Conservation (phyloP, 192 early-diverging fungal genomes). For the Dimargaris xerosporica region DNA sequence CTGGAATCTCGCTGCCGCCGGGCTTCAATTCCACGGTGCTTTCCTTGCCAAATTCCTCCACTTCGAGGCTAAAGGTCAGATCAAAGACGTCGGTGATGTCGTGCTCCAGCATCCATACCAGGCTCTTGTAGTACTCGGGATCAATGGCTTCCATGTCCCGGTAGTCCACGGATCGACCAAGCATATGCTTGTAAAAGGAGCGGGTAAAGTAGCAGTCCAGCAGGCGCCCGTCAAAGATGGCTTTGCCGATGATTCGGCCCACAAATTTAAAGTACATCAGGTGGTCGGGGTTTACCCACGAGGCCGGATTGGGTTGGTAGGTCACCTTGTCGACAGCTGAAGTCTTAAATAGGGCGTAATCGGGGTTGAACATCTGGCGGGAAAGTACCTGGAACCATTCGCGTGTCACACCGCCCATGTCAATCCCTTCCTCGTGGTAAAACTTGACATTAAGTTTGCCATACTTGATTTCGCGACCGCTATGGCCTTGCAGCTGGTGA, state of each 20-base stretch:
- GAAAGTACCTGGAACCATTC: slow-evolving; percentile 16
- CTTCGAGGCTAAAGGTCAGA: slow-evolving; percentile 12
- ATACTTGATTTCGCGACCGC: slow-evolving; percentile 86
- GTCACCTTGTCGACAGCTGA: slow-evolving; percentile 11
- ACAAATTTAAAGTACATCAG: slow-evolving; percentile 14
- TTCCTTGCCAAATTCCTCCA: slow-evolving; percentile 13
- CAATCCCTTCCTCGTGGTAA: slow-evolving; percentile 14
- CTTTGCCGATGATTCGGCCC: slow-evolving; percentile 12
- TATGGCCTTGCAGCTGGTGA: slow-evolving; percentile 77
- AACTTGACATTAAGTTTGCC: slow-evolving; percentile 55
- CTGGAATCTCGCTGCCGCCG: slow-evolving; percentile 13
- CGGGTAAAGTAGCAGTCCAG: slow-evolving; percentile 13
- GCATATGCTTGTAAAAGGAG: slow-evolving; percentile 14
- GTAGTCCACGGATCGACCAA: slow-evolving; percentile 4
- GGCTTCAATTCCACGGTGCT: slow-evolving; percentile 14
- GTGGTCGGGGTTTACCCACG: slow-evolving; percentile 16
- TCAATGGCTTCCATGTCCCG: slow-evolving; percentile 15
- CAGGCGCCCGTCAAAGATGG: slow-evolving; percentile 15
- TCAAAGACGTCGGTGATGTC: slow-evolving; percentile 14
- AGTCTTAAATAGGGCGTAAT: slow-evolving; percentile 13
- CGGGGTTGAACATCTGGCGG: slow-evolving; percentile 16
- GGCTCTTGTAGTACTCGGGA: slow-evolving; percentile 6
- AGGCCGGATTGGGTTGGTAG: slow-evolving; percentile 15
- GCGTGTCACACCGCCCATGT: slow-evolving; percentile 13
- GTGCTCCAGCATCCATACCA: slow-evolving; percentile 15